Conservation (phyloP, 805 yeast species). For the Pichia ethanolica region DNA sequence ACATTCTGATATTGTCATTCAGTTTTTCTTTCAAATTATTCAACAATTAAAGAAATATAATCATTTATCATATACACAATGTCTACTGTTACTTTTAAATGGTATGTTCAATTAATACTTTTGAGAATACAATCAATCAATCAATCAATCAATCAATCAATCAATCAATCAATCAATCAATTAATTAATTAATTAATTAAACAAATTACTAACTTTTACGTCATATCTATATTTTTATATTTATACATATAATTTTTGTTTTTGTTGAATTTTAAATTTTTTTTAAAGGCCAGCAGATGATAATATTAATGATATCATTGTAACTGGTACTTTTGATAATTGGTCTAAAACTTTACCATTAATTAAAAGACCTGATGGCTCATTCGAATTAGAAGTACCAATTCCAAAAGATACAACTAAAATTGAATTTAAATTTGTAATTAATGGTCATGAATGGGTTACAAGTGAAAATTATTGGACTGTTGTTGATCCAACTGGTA, state of each 20-base stretch:
- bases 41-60: too few species aligned
- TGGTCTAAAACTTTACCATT: slow-evolving; percentile 47
- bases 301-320: slow-evolving; percentile 32
- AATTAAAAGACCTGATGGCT: slow-evolving; percentile 35
- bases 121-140: too few species aligned
- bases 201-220: too few species aligned
- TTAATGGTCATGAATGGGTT: slow-evolving; percentile 50
- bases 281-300: slow-evolving; percentile 25
- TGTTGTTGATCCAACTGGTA: slow-evolving; percentile 43
- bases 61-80: not conserved
- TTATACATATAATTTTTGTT: too few species aligned
- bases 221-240: too few species aligned
- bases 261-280: too few species aligned
- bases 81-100: slow-evolving; percentile 6
- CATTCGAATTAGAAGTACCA: slow-evolving; percentile 27
- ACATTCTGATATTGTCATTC: too few species aligned
- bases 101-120: slow-evolving; percentile 5
- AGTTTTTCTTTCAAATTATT: too few species aligned
- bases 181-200: too few species aligned
- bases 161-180: too few species aligned
- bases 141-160: too few species aligned
- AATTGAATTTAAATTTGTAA: slow-evolving; percentile 45
- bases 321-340: slow-evolving; percentile 54
- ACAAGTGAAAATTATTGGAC: slow-evolving; percentile 33
- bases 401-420: slow-evolving; percentile 20